These are phyloP conservation scores for Ascomycota sp. DNA, from an alignment of 2,329 filamentous ascomycete genomes.

Conservation along the genomic window DNA sequence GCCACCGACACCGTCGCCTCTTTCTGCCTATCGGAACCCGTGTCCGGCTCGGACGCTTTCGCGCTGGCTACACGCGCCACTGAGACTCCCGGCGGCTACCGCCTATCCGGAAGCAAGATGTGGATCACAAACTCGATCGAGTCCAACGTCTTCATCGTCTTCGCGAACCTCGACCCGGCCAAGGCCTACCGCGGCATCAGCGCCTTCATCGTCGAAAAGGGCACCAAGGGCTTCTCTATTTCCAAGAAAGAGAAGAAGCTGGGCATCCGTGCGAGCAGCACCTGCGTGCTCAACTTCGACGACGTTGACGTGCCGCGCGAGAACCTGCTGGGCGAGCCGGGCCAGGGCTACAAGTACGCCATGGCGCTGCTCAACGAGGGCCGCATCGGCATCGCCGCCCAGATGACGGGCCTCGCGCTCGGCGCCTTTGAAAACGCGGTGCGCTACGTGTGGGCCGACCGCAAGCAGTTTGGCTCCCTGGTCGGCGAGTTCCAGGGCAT, in stretches of 20 bases:
- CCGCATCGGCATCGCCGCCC: slow-evolving; percentile 89
- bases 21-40: slow-evolving; percentile 84
- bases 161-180: slow-evolving; percentile 80
- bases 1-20: slow-evolving; percentile 80
- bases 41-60: slow-evolving; percentile 88
- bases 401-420: slow-evolving; percentile 93
- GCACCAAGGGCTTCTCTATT: slow-evolving; percentile 71
- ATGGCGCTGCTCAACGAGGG: slow-evolving; percentile 90
- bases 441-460: slow-evolving; percentile 90
- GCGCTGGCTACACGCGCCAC: slow-evolving; percentile 80
- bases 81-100: slow-evolving; percentile 67
- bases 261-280: slow-evolving; percentile 86
- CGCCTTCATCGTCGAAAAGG: slow-evolving; percentile 88
- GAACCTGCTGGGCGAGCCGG: slow-evolving; percentile 73
- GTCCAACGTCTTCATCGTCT: slow-evolving; percentile 89
- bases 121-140: slow-evolving; percentile 99
- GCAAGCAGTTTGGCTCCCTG: slow-evolving; percentile 84
- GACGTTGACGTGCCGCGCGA: slow-evolving; percentile 79
- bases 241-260: slow-evolving; percentile 99
- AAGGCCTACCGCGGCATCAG: slow-evolving; percentile 96
- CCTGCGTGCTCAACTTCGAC: slow-evolving; percentile 93
- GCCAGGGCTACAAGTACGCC: slow-evolving; percentile 94
- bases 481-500: slow-evolving; percentile 97
- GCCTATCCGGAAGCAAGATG: slow-evolving; percentile 88
- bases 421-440: slow-evolving; percentile 92